Conservation (phyloP, 2,329 filamentous ascomycete genomes). For the Ascochyta clinopodiicola region DNA sequence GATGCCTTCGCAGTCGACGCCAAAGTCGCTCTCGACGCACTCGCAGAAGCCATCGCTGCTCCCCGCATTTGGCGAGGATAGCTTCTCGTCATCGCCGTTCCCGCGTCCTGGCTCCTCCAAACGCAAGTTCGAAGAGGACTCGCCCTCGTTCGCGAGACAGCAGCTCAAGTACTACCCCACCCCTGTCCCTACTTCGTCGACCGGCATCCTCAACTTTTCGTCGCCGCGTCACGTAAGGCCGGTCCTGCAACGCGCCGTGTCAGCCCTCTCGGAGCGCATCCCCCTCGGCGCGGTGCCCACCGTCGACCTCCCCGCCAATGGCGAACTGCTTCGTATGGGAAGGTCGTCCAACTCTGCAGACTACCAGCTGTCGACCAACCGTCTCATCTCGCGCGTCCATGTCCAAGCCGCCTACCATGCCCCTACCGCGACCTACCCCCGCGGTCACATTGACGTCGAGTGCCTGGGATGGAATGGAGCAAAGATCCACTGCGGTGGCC, state of each 20-base stretch:
- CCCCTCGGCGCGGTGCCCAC: slow-evolving; percentile 85
- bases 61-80: slow-evolving; percentile 68
- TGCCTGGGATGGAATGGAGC: slow-evolving; percentile 97
- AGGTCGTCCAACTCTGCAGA: slow-evolving; percentile 95
- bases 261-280: slow-evolving; percentile 74
- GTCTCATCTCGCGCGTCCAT: slow-evolving; percentile 90
- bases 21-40: slow-evolving; percentile 40
- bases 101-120: slow-evolving; percentile 68
- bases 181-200: slow-evolving; percentile 91
- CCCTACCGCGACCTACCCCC: slow-evolving; percentile 69
- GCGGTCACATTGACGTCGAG: slow-evolving; percentile 82
- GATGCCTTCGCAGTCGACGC: slow-evolving; percentile 35
- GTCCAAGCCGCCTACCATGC: slow-evolving; percentile 85
- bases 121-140: slow-evolving; percentile 65
- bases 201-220: slow-evolving; percentile 86
- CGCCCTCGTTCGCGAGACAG: slow-evolving; percentile 54
- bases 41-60: slow-evolving; percentile 72
- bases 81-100: slow-evolving; percentile 81
- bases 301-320: slow-evolving; percentile 79
- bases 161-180: slow-evolving; percentile 81
- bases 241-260: slow-evolving; percentile 64
- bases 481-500: slow-evolving; percentile 88
- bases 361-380: slow-evolving; percentile 90
- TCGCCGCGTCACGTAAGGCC: slow-evolving; percentile 62
- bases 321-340: slow-evolving; percentile 84